phyloP scores from a whole-genome alignment of 177 flowering plant species.

The Vitis hybrid region DNA sequence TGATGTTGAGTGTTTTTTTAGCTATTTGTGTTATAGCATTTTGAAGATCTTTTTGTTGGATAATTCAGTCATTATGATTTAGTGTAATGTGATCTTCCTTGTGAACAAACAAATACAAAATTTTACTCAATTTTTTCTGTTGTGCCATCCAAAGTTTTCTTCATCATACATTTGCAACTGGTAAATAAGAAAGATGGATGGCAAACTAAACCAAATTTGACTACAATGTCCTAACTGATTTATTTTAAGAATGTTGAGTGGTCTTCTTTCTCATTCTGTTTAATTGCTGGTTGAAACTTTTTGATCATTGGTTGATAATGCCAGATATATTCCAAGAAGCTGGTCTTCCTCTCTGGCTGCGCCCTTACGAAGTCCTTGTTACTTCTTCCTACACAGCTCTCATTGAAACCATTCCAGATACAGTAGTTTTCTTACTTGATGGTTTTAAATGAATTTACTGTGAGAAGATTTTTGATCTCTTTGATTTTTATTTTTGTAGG shows the following conservation, averaged over 20 bases:
- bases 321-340: slow-evolving; percentile 99
- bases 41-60: no score
- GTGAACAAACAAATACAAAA: no score
- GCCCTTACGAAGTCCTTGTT: slow-evolving; percentile 96
- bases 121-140: no score
- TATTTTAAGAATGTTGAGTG: neutral
- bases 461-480: neutral
- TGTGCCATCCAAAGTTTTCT: no score
- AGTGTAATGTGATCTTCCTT: no score
- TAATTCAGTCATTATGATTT: no score
- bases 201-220: neutral
- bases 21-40: no score
- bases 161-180: no score
- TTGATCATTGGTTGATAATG: slow-evolving; percentile 16
- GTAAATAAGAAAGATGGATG: no score
- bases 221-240: neutral
- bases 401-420: slow-evolving; percentile 97
- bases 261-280: slow-evolving; percentile 4
- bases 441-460: neutral
- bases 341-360: slow-evolving; percentile 97
- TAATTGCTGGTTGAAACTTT: slow-evolving; percentile 5
- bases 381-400: slow-evolving; percentile 98
- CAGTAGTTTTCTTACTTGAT: slow-evolving; percentile 47
- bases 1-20: no score
- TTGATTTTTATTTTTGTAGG: slow-evolving; percentile 43